These are phyloP conservation scores for Botrytis porri DNA, from an alignment of 2,329 filamentous ascomycete species.

Conservation along the genomic window DNA sequence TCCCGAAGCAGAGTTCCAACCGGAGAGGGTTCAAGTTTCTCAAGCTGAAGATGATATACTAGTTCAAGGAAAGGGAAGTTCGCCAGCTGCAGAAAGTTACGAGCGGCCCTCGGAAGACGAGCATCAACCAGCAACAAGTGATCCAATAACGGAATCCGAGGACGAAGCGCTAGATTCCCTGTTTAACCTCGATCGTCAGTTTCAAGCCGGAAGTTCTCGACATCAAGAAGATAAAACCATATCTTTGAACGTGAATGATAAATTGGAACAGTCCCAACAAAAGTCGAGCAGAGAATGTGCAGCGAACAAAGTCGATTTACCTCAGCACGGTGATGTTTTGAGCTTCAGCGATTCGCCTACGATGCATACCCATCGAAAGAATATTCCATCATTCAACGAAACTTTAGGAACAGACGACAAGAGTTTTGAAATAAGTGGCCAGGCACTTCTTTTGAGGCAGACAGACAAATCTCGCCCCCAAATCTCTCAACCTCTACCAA, in stretches of 20 bases:
- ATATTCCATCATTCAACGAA: background rate
- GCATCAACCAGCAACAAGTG: background rate
- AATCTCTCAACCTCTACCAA: background rate
- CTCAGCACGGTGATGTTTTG: background rate
- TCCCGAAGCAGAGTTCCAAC: background rate
- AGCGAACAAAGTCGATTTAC: background rate
- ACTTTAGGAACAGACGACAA: background rate
- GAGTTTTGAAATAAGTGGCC: background rate
- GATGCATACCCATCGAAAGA: background rate
- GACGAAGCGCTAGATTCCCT: background rate
- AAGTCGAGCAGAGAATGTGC: background rate
- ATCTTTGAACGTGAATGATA: background rate
- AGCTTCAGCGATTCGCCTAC: slow-evolving; percentile 2
- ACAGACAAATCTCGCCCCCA: background rate
- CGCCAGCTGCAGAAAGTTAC: background rate
- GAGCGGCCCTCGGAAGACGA: background rate
- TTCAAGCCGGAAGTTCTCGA: background rate
- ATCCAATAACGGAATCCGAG: background rate
- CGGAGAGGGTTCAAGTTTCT: background rate
- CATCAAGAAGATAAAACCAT: background rate
- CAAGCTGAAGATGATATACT: background rate
- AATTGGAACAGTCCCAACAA: background rate
- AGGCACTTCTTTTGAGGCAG: background rate
- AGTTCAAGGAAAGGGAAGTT: background rate
- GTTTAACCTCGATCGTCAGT: background rate